These are phyloP conservation scores for Aspergillus phoenicis DNA, from an alignment of 2,329 filamentous ascomycete species.

Conservation along the genomic window DNA sequence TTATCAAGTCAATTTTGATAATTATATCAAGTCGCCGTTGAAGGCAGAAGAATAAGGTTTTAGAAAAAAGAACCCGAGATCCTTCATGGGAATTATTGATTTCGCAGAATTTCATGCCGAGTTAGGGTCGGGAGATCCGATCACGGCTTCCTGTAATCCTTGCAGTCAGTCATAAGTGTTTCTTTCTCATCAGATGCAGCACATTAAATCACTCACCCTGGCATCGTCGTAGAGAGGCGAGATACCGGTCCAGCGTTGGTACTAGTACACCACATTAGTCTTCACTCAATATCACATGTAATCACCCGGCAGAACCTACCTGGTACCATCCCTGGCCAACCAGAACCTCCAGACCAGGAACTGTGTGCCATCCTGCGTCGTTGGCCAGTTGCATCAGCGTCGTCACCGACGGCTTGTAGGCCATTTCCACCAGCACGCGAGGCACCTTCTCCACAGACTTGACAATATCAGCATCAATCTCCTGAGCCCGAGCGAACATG, in stretches of 20 bases:
- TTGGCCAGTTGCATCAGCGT: conserved; percentile 81
- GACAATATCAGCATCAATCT: conserved; percentile 49
- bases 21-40: too few relatives aligned
- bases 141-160: conserved; percentile 3
- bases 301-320: conserved; percentile 52
- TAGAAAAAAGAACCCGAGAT: too few relatives aligned
- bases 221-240: conserved; percentile 71
- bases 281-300: conserved; percentile 1
- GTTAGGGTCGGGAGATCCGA: neutral
- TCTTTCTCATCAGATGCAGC: neutral
- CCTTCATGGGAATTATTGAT: too few relatives aligned
- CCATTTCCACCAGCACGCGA: conserved; percentile 85
- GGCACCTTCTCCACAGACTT: conserved; percentile 41
- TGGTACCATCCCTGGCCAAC: conserved; percentile 84
- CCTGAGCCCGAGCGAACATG: conserved; percentile 52
- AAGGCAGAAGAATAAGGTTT: too few relatives aligned
- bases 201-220: conserved; percentile 45
- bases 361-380: conserved; percentile 75
- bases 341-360: conserved; percentile 86
- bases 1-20: too few relatives aligned
- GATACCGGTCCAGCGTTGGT: conserved; percentile 83
- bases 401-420: conserved; percentile 86
- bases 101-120: conserved; percentile 1
- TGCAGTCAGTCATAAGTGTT: neutral
- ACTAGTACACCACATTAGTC: conserved; percentile 51